Evolutionary conservation across 805 yeast species (phyloP).

Genomic region (Candida ulmi): DNA sequence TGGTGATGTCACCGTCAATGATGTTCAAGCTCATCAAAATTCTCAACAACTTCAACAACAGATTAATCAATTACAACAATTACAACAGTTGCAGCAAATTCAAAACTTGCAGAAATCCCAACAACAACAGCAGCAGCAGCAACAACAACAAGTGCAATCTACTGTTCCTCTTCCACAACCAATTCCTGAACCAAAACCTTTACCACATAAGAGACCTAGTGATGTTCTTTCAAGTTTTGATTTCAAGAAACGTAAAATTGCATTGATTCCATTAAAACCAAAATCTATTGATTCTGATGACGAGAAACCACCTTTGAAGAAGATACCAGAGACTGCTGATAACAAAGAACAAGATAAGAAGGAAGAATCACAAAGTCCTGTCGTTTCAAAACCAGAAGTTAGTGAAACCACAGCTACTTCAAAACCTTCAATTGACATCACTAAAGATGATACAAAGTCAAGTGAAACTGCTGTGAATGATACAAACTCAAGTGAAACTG

Average conservation of each 20-base stretch:
- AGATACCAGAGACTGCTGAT: no score
- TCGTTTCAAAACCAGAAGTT: no score
- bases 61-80: neutral
- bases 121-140: neutral
- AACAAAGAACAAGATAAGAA: no score
- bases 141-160: no score
- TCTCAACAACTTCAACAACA: neutral
- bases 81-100: neutral
- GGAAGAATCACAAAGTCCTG: no score
- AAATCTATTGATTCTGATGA: constrained; percentile 4
- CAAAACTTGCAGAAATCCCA: neutral
- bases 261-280: constrained; percentile 16
- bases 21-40: neutral
- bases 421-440: no score
- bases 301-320: no score
- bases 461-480: no score
- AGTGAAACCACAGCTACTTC: no score
- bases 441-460: no score
- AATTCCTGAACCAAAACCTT: neutral
- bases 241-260: constrained; percentile 21
- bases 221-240: constrained; percentile 18
- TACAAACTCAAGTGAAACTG: no score
- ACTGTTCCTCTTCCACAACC: neutral
- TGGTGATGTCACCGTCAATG: no score
- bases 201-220: constrained; percentile 17